These are phyloP conservation scores for Aspergillus pseudonomiae DNA, from an alignment of 2,329 filamentous ascomycete genomes.

Conservation along the genomic window DNA sequence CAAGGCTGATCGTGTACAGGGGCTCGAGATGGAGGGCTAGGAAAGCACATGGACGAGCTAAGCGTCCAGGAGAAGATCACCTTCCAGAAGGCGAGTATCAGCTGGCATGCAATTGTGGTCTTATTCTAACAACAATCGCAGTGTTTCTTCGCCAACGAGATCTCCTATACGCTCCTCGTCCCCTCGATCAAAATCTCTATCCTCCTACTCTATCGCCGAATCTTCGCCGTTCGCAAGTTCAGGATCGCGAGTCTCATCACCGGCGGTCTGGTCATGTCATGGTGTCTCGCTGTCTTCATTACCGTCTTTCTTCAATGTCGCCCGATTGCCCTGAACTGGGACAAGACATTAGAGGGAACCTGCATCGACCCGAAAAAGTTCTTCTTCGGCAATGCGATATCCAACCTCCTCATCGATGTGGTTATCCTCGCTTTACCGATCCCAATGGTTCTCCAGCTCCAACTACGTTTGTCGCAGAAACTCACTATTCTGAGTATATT, in stretches of 20 bases:
- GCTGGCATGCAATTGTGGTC: not conserved
- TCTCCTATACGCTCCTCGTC: conserved; percentile 3
- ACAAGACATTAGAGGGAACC: not conserved
- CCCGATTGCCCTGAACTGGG: conserved; percentile 6
- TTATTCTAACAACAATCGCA: not conserved
- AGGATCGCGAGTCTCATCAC: not conserved
- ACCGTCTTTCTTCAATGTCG: conserved; percentile 6
- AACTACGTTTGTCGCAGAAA: not conserved
- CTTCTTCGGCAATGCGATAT: conserved; percentile 3
- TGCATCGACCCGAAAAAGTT: conserved; percentile 3
- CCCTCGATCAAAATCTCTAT: conserved; percentile 7
- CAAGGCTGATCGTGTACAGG: not conserved
- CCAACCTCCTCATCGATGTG: conserved; percentile 1
- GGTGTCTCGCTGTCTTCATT: conserved; percentile 4
- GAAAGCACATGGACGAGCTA: conserved; percentile 3
- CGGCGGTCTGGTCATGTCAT: not conserved
- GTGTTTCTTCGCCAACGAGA: conserved; percentile 10
- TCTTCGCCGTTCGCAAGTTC: conserved; percentile 3
- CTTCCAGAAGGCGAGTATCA: not conserved
- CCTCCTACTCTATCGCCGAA: conserved; percentile 7
- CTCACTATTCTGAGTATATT: conserved; percentile 5
- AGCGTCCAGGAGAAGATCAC: not conserved
- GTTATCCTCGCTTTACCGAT: conserved; percentile 1
- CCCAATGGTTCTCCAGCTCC: conserved; percentile 3
- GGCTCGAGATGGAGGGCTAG: conserved; percentile 1